Base-by-base conservation (phyloP, 495 filamentous ascomycete species). In the Annulohypoxylon nitens region DNA sequence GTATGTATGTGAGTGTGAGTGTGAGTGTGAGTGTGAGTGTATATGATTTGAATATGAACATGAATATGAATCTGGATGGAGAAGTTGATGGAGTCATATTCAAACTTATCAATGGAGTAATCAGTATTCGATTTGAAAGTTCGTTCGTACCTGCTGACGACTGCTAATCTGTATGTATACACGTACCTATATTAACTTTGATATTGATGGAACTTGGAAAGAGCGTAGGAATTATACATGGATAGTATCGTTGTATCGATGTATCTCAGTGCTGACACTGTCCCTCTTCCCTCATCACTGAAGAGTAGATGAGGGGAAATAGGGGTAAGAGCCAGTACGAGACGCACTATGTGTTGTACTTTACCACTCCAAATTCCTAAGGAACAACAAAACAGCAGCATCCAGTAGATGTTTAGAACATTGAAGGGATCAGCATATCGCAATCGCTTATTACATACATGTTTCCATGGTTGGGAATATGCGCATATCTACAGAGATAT, bases 371-470 rank as follows among this genome's bases (percentile, higher is more conserved):
- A 57, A 57, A 57, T 37, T 16, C 53, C 2, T 36, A 55, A 34
- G 23, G 23, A 33, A 54, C 20, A 54, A 9, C 12, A 30, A 26
- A 16, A 30, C 30, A 30, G 5, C 30, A 30, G 2, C 39, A n/a
- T 43, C 20, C 23, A 23, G 9, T 26, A 20, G 50, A 30, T 54
- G 4, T 14, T 43, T 10, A 33, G 23, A 54, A 33, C 50, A 33
- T n/a, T 4, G 50, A 54, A 14, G 33, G 11, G 66, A 69, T 69
- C 59, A 14, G 33, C 39, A 25, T 20, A 51, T 67, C 51, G 41
- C 58, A 18, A 51, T 67, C 51, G 41, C 58, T 67, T 72, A 59
- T 50, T 72, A 63, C 64, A 63, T 63, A 64, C 16, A 39, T 41
- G 54, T 48, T 60, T 18, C 30, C 33, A 43, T 43, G 39, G 11